Conservation (phyloP, 2,329 filamentous ascomycete genomes). For the Coleophoma crateriformis region DNA sequence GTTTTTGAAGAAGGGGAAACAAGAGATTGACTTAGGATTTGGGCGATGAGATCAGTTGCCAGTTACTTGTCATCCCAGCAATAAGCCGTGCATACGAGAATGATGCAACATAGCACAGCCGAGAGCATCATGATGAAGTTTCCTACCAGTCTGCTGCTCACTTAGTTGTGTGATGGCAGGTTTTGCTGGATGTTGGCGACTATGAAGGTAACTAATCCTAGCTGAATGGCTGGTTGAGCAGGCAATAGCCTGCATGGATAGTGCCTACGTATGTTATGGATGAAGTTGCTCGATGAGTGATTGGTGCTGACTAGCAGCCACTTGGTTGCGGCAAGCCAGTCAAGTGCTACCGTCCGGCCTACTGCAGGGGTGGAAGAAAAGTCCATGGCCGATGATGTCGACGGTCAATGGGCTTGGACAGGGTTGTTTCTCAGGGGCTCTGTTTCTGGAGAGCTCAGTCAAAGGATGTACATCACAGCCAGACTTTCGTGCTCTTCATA, state of each 20-base stretch:
- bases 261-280: background rate
- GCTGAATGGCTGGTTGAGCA: background rate
- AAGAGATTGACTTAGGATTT: too few species aligned
- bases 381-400: conserved; percentile 7
- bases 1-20: conserved; percentile 1
- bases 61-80: too few species aligned
- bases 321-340: background rate
- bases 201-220: background rate
- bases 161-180: background rate
- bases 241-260: conserved; percentile 1
- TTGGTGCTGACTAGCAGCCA: background rate
- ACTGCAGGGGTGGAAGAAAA: background rate
- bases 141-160: background rate
- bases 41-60: too few species aligned
- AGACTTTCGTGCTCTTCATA: too few species aligned
- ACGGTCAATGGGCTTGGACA: conserved; percentile 3
- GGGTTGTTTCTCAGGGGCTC: background rate
- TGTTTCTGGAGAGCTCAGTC: conserved; percentile 2
- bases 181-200: background rate
- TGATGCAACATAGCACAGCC: too few species aligned
- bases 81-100: too few species aligned
- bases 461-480: too few species aligned
- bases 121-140: background rate
- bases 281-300: too few species aligned
- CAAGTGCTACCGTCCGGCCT: too few species aligned